Base-by-base conservation (phyloP, 768 basidiomycete genomes). In the Calocera cornea region DNA sequence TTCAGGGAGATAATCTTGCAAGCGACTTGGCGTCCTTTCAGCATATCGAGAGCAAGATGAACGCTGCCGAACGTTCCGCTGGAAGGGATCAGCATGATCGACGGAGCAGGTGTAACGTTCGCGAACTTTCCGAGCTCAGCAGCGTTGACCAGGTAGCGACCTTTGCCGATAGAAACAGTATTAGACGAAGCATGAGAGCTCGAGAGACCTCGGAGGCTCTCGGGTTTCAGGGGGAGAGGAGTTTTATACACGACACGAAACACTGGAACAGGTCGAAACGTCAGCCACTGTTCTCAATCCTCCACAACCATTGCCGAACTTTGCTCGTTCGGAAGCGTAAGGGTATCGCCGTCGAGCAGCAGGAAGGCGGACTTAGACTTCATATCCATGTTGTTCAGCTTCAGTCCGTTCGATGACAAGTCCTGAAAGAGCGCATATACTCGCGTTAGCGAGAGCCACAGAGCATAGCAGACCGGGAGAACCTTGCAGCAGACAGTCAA, bases 401-500 rank as follows among this genome's bases (percentile, higher is more conserved):
- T 60, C 10, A 60, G 27, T 60, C 54, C 54, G 54, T 60, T 60
- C 14, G 27, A 29, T 10, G 54, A 60, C 24, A 60, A 5, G 22
- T 60, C 54, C 54, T 60, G 31, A 16, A 29, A 2, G 27, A 29
- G 24, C 19, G 44, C 44, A 60, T 29, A 60, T 60, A 60, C 31
- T 11, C 31, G 31, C 27, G 19, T 60, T 2, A 60, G 31, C 19
- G 10, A 29, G 11, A 19, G 31, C 54, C 8, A 33, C 2, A 22
- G 22, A 60, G 27, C 14, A 16, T 60, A 27, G 10, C 8, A 16
- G 11, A 10, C 11, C 7, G 5, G 24, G 11, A 60, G 54, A 16
- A 60, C 54, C 54, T 60, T 60, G 54, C 54, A 60, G 31, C 54
- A 60, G 10, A 60, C 54, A 33, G 54, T 60, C 54, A 60, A 60